Evolutionary conservation across 2,329 filamentous ascomycete species (phyloP).

Genomic region (Elsinoe australis): DNA sequence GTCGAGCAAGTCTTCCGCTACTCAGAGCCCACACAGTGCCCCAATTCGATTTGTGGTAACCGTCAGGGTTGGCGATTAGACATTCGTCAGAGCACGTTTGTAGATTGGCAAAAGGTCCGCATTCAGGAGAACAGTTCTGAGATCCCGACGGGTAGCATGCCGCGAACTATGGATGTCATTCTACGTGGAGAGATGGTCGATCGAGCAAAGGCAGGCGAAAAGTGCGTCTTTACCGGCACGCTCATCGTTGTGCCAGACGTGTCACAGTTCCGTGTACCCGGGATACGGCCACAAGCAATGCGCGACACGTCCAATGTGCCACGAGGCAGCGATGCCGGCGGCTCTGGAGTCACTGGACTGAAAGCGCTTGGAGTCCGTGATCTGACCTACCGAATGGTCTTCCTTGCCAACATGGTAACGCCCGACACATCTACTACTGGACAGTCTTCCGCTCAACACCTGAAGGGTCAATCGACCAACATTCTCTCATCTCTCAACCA

Average conservation of each 20-base stretch:
- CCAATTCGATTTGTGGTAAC: slow-evolving; percentile 80
- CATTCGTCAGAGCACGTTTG: slow-evolving; percentile 91
- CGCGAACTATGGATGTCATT: slow-evolving; percentile 94
- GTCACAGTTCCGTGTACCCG: slow-evolving; percentile 85
- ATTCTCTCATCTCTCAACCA: slow-evolving; percentile 79
- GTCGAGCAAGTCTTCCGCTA: slow-evolving; percentile 97
- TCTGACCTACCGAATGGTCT: slow-evolving; percentile 90
- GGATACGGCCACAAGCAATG: slow-evolving; percentile 71
- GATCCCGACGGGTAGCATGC: slow-evolving; percentile 98
- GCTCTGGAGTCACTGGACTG: slow-evolving; percentile 75
- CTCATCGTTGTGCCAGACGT: slow-evolving; percentile 96
- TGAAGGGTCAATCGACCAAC: slow-evolving; percentile 69
- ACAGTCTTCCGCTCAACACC: slow-evolving; percentile 56
- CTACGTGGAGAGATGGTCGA: slow-evolving; percentile 95
- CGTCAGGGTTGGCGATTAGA: slow-evolving; percentile 92
- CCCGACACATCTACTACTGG: slow-evolving; percentile 78
- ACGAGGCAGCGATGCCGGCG: slow-evolving; percentile 67
- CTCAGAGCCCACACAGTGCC: slow-evolving; percentile 92
- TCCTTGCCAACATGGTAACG: slow-evolving; percentile 91
- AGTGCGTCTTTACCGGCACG: slow-evolving; percentile 94
- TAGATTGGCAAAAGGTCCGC: slow-evolving; percentile 98
- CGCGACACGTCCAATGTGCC: slow-evolving; percentile 69
- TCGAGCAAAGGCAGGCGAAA: slow-evolving; percentile 92
- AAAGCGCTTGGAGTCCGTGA: slow-evolving; percentile 92
- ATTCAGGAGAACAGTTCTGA: slow-evolving; percentile 98